Evolutionary conservation across 2,329 filamentous ascomycete genomes (phyloP).

Genomic region (Metarhizium rileyi): DNA sequence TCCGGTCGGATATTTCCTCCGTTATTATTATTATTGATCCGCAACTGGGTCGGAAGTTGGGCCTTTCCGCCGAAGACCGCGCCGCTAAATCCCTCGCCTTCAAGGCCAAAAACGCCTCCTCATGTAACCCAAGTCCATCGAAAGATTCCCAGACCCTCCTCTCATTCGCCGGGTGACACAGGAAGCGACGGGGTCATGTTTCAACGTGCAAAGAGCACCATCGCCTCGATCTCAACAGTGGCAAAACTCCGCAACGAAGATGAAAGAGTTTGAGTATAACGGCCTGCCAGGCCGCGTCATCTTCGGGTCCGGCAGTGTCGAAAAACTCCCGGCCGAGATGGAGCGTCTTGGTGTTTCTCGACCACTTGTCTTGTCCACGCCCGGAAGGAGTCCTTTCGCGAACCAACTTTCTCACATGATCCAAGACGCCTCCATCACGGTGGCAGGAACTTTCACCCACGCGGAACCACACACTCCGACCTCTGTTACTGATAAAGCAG

Average conservation of each 20-base stretch:
- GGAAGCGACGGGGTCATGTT: neutral
- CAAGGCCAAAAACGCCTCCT: neutral
- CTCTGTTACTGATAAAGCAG: slow-evolving; percentile 44
- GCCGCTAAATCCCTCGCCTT: neutral
- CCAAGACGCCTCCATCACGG: neutral
- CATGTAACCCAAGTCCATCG: neutral
- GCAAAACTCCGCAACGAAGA: slow-evolving; percentile 16
- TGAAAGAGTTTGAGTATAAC: slow-evolving; percentile 46
- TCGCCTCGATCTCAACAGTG: too few relatives aligned
- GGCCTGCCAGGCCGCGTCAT: slow-evolving; percentile 41
- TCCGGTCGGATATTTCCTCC: too few relatives aligned
- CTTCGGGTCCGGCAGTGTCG: slow-evolving; percentile 45
- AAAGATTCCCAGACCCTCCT: neutral
- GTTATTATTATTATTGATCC: too few relatives aligned
- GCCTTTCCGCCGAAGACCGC: too few relatives aligned
- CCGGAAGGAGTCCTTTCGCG: slow-evolving; percentile 11
- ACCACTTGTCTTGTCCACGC: slow-evolving; percentile 46
- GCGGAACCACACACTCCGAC: slow-evolving; percentile 56
- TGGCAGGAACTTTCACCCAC: slow-evolving; percentile 30
- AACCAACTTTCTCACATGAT: neutral
- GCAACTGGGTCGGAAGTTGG: too few relatives aligned
- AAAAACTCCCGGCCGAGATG: slow-evolving; percentile 35
- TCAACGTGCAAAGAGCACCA: too few relatives aligned
- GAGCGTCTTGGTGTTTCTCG: slow-evolving; percentile 34
- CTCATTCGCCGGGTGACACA: neutral